Conservation (phyloP, 495 filamentous ascomycete species). For the Echria macrotheca region DNA sequence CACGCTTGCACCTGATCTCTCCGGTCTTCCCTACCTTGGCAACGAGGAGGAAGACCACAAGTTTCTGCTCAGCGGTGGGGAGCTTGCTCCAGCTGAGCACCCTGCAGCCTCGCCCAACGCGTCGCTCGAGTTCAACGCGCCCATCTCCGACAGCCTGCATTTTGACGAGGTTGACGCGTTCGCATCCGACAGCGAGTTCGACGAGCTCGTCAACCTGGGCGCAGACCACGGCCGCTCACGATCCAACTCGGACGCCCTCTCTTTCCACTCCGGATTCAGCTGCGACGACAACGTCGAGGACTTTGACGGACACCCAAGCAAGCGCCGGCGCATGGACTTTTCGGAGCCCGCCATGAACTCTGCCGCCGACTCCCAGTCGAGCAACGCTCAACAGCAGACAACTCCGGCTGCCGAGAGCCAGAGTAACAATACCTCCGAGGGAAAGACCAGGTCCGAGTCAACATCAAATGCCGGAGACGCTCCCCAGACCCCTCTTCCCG, state of each 20-base stretch:
- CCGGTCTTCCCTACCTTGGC: slow-evolving; percentile 48
- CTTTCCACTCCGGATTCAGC: slow-evolving; percentile 68
- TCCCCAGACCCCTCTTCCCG: slow-evolving; percentile 40
- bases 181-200: slow-evolving; percentile 89
- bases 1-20: slow-evolving; percentile 58
- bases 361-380: slow-evolving; percentile 36
- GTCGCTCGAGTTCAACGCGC: slow-evolving; percentile 56
- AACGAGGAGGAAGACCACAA: slow-evolving; percentile 75
- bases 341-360: slow-evolving; percentile 44
- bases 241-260: slow-evolving; percentile 58
- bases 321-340: slow-evolving; percentile 58
- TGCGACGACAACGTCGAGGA: slow-evolving; percentile 74
- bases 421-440: slow-evolving; percentile 18
- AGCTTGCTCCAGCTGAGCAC: slow-evolving; percentile 8
- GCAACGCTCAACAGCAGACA: slow-evolving; percentile 34
- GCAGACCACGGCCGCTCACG: slow-evolving; percentile 66
- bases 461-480: slow-evolving; percentile 23
- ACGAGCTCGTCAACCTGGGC: slow-evolving; percentile 64
- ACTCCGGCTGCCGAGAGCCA: slow-evolving; percentile 21
- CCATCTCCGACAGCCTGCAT: slow-evolving; percentile 43
- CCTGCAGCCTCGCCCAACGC: slow-evolving; percentile 48
- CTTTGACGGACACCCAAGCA: slow-evolving; percentile 49
- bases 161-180: slow-evolving; percentile 88
- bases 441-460: slow-evolving; percentile 22
- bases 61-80: slow-evolving; percentile 61